Evolutionary conservation across 2,329 filamentous ascomycete species (phyloP), one percentile per base, ranked within the genome.

Genomic region (Blastomyces parvus): DNA sequence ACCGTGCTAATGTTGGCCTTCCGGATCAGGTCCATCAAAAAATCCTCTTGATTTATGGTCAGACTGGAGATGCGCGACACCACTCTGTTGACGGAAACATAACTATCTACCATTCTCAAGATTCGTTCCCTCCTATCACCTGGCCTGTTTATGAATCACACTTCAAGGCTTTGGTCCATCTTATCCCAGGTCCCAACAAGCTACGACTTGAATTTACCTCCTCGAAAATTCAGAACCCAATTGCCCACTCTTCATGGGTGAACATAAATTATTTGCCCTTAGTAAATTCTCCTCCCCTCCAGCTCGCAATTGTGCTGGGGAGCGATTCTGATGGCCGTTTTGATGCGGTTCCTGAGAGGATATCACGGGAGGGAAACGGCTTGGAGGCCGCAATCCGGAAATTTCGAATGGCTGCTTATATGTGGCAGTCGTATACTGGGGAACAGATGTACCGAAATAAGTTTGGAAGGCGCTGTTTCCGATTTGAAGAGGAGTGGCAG

Each of bases 401-500:
- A 74, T 97, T 94, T 73, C 86, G 92, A 66, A 97, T 96, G 89
- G 88, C 91, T 22, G 93, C 91, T 30, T 97, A 97, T 73, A 81
- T 97, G 17, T 97, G 94, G 92, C 94, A 99, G 74, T 91, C 92
- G 8, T 97, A 96, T 71, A 97, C 93, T 0, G 91, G 90, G 7
- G 94, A 99, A 74, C 92, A 97, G 74, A 97, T 97, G 93, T 88
- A 86, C 74, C 87, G 91, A 66, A 89, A 96, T 73, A 89, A 88
- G 65, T 85, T 97, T 68, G 91, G 92, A 11, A 84, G 93, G 64
- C 86, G 93, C 63, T 87, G 85, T 61, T 97, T 97, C 75, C 84
- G 92, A 53, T 92, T 96, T 66, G 94, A 97, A 70, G 94, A 99
- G 75, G 90, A 96, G 73, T 97, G 94, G 94, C 89, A 89, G 65